Percentiles rank a stretch among this genome's conserved stretches.
Conservation (phyloP, 1,284 basidiomycete species). For the Vanrija pseudolonga region DNA sequence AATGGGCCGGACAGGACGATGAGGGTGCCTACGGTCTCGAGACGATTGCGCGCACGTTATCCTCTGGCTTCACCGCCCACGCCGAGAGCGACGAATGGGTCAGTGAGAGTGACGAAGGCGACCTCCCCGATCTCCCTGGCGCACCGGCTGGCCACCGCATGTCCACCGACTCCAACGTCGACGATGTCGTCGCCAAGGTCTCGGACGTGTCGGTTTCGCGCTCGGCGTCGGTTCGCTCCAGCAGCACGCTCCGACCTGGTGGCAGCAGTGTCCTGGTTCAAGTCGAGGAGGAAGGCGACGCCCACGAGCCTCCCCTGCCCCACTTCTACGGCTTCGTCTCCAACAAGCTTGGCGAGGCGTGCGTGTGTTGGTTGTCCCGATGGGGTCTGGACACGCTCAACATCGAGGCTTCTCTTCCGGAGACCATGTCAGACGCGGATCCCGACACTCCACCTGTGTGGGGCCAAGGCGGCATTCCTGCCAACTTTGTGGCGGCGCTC, state of each 20-base stretch:
- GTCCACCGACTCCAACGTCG: constrained; percentile 14
- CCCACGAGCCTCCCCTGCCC: constrained; percentile 23
- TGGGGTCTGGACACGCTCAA: constrained; percentile 77
- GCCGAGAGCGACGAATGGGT: constrained; percentile 8
- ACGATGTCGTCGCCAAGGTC: constrained; percentile 3
- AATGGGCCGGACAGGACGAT: constrained; percentile 53
- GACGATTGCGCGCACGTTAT: constrained; percentile 58
- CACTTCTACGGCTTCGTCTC: constrained; percentile 77
- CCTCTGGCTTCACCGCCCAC: constrained; percentile 1
- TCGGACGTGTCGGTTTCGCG: constrained; percentile 1
- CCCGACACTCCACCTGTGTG: constrained; percentile 53
- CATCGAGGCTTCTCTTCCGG: constrained; percentile 57
- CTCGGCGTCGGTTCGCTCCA: constrained; percentile 9
- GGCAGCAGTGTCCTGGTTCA: neutral
- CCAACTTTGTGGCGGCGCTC: constrained; percentile 69
- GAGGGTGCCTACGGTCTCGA: constrained; percentile 67
- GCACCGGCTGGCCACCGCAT: neutral
- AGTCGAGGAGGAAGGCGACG: constrained; percentile 5
- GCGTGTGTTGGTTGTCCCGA: constrained; percentile 78
- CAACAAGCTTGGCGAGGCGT: constrained; percentile 86
- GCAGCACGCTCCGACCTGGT: constrained; percentile 6
- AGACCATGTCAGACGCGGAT: neutral
- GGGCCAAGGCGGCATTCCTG: constrained; percentile 65
- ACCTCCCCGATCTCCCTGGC: neutral
- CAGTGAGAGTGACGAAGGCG: constrained; percentile 3